Evolutionary conservation across 116 monocot genomes (phyloP).

Genomic region (Posidonia oceanica): DNA sequence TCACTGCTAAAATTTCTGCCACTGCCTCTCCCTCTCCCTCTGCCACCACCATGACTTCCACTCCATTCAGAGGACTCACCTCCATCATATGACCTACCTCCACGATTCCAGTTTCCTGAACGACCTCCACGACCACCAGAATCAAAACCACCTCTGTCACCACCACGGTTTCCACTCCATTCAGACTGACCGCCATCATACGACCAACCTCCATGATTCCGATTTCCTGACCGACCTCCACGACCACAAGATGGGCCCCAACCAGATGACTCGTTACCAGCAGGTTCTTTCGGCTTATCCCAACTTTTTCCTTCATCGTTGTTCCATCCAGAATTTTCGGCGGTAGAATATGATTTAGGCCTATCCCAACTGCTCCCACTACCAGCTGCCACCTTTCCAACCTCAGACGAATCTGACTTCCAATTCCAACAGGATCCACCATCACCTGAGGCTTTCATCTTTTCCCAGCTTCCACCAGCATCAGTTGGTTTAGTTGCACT

Average conservation of each 20-base stretch:
- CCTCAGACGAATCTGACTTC: background rate
- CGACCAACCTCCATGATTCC: background rate
- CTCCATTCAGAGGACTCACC: background rate
- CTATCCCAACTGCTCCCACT: conserved; percentile 9
- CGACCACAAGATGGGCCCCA: conserved; percentile 2
- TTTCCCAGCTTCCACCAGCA: background rate
- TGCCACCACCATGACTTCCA: background rate
- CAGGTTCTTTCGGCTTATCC: conserved; percentile 9
- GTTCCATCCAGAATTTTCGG: conserved; percentile 9
- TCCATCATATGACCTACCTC: background rate
- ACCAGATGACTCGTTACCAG: conserved; percentile 1
- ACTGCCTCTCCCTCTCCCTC: conserved; percentile 7
- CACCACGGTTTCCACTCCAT: background rate
- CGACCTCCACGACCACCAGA: conserved; percentile 1
- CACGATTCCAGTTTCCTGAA: conserved; percentile 6
- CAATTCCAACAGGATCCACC: background rate
- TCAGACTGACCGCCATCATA: background rate
- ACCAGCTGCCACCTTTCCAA: conserved; percentile 4
- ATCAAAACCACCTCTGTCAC: background rate
- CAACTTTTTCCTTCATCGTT: conserved; percentile 11
- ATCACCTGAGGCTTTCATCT: background rate
- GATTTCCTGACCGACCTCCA: conserved; percentile 1
- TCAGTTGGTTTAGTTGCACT: background rate
- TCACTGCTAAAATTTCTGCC: conserved; percentile 2
- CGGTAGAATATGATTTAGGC: background rate